Evolutionary conservation across 1,284 basidiomycete species (phyloP).

Genomic region (Moesziomyces sp.): DNA sequence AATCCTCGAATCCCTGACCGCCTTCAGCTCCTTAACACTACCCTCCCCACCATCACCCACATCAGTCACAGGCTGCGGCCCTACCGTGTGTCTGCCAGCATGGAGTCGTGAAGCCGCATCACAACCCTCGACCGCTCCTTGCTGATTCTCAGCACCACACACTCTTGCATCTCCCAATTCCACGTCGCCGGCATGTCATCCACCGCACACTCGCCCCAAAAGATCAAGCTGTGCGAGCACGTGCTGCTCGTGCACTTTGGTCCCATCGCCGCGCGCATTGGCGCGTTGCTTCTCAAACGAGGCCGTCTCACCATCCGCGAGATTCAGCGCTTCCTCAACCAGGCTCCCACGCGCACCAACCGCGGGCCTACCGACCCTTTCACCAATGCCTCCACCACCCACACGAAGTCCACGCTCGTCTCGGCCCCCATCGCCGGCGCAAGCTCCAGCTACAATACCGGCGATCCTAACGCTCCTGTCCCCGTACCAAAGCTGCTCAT

Average conservation of each 20-base stretch:
- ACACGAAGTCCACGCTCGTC: constrained; percentile 27
- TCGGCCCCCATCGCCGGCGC: constrained; percentile 37
- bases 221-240: constrained; percentile 75
- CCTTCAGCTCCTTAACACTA: too few species aligned
- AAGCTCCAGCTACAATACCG: constrained; percentile 38
- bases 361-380: constrained; percentile 41
- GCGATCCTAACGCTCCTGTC: constrained; percentile 73
- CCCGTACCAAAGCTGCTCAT: constrained; percentile 75
- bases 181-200: constrained; percentile 19
- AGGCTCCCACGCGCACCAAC: constrained; percentile 34
- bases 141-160: too few species aligned
- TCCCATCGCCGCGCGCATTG: constrained; percentile 77
- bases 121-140: too few species aligned
- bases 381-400: constrained; percentile 12
- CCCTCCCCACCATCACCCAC: too few species aligned
- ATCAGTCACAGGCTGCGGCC: too few species aligned
- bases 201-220: constrained; percentile 56
- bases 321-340: constrained; percentile 62
- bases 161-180: background rate
- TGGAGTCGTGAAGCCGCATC: too few species aligned
- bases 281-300: constrained; percentile 81
- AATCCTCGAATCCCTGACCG: too few species aligned
- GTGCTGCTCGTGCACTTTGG: constrained; percentile 84
- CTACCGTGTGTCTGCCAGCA: too few species aligned
- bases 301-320: constrained; percentile 80